A percentile compares a stretch with the other conserved stretches of the same genome.
phyloP scores from a whole-genome alignment of 306 rosid genomes.

The Elaeagnus macrophylla region DNA sequence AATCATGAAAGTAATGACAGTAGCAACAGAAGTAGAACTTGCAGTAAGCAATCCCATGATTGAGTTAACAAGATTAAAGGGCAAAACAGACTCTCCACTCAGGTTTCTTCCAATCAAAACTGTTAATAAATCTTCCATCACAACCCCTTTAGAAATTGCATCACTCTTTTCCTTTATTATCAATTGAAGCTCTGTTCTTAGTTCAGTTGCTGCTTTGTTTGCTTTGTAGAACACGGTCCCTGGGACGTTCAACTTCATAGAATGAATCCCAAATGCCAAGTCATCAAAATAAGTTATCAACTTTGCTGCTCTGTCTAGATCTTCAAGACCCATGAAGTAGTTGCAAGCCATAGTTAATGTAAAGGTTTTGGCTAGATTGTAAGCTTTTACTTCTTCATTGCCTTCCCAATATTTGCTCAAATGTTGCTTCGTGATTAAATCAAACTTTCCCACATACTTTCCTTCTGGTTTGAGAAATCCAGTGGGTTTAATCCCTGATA shows the following conservation, averaged over 20 bases:
- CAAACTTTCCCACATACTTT: conserved; percentile 29
- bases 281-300: conserved; percentile 18
- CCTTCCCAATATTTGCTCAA: conserved; percentile 30
- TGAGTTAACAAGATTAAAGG: conserved; percentile 21
- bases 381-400: conserved; percentile 18
- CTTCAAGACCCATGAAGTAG: conserved; percentile 29
- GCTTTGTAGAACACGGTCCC: conserved; percentile 31
- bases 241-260: conserved; percentile 28
- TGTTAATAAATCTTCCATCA: conserved; percentile 29
- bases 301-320: conserved; percentile 6
- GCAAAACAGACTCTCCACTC: conserved; percentile 31
- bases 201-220: conserved; percentile 24
- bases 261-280: conserved; percentile 24
- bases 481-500: not conserved
- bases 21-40: conserved; percentile 24
- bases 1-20: conserved; percentile 36
- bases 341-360: conserved; percentile 20
- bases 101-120: conserved; percentile 27
- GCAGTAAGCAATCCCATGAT: conserved; percentile 43
- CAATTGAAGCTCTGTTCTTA: conserved; percentile 27
- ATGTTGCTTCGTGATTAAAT: conserved; percentile 21
- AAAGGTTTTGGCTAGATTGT: conserved; percentile 23
- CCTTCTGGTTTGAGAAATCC: conserved; percentile 39
- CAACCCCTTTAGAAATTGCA: conserved; percentile 20
- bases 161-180: conserved; percentile 29